Percentiles rank a stretch among this genome's conserved stretches.
Evolutionary conservation across 371 early-diverging fungal species (phyloP).

Genomic region (Mucor plumbeus): DNA sequence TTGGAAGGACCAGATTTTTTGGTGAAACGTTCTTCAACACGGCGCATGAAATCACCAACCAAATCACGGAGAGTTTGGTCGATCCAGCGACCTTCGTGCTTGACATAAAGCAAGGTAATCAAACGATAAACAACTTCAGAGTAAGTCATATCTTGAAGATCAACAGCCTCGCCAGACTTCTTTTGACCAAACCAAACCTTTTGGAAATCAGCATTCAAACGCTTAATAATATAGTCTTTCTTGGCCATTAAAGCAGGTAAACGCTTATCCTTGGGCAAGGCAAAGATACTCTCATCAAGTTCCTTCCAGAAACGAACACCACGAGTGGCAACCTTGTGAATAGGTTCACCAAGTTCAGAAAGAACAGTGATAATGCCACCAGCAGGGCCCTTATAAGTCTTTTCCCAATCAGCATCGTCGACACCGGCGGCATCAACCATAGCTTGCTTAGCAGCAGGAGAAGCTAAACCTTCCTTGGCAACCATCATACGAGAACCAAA

Average conservation of each 20-base stretch:
- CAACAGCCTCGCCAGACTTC: conserved; percentile 75
- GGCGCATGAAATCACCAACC: conserved; percentile 86
- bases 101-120: conserved; percentile 83
- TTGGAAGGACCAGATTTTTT: conserved; percentile 57
- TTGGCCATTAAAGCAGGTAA: conserved; percentile 78
- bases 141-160: conserved; percentile 94
- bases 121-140: conserved; percentile 87
- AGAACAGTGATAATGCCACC: conserved; percentile 94
- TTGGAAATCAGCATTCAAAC: conserved; percentile 92
- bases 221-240: conserved; percentile 92
- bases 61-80: conserved; percentile 83
- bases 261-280: conserved; percentile 90
- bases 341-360: conserved; percentile 96
- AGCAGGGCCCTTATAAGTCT: conserved; percentile 88
- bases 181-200: conserved; percentile 95
- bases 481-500: conserved; percentile 97
- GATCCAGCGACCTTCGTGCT: conserved; percentile 87
- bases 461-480: conserved; percentile 89
- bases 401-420: conserved; percentile 89
- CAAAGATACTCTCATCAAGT: conserved; percentile 91
- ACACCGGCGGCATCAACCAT: conserved; percentile 93
- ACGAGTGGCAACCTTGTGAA: conserved; percentile 96
- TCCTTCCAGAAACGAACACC: conserved; percentile 96
- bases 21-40: conserved; percentile 93
- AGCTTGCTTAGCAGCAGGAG: conserved; percentile 86